Evolutionary conservation across 441 rosid species (phyloP).

Genomic region (Arabidopsis hybrid): DNA sequence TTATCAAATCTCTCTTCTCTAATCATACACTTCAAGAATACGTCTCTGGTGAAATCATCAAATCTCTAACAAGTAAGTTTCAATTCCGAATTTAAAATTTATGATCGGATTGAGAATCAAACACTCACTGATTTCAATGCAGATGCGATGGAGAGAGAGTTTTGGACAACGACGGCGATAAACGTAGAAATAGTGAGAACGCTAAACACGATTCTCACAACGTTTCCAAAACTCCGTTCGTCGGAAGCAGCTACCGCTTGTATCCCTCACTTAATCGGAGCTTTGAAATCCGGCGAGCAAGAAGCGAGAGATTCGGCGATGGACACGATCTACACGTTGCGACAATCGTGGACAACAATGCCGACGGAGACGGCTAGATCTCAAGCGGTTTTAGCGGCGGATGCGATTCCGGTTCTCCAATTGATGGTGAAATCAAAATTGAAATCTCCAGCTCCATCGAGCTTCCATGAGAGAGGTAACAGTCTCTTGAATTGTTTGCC

Average conservation of each 20-base stretch:
- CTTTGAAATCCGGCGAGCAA: constrained; percentile 75
- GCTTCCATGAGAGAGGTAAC: constrained; percentile 83
- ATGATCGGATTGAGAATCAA: background rate
- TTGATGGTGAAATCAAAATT: constrained; percentile 64
- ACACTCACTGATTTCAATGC: constrained; percentile 35
- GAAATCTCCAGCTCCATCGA: constrained; percentile 62
- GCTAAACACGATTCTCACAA: constrained; percentile 74
- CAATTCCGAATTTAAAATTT: background rate
- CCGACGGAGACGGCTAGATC: constrained; percentile 72
- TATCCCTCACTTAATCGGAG: constrained; percentile 81
- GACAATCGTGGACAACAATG: constrained; percentile 91
- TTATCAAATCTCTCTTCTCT: constrained; percentile 80
- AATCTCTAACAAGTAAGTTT: constrained; percentile 76
- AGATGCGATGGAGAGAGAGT: constrained; percentile 93
- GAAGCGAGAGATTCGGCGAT: constrained; percentile 78
- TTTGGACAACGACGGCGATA: constrained; percentile 75
- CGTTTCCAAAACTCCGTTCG: constrained; percentile 83
- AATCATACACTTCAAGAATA: constrained; percentile 94
- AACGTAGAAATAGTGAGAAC: constrained; percentile 85
- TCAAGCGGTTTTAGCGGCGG: constrained; percentile 84
- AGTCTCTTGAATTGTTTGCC: constrained; percentile 85
- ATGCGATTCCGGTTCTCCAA: constrained; percentile 84
- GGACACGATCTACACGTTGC: constrained; percentile 77
- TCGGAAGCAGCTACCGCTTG: constrained; percentile 92
- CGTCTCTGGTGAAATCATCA: constrained; percentile 84